Evolutionary conservation across 441 rosid genomes (phyloP), one percentile per base, ranked within the genome.

Genomic region (Pelargonium citronellum): DNA sequence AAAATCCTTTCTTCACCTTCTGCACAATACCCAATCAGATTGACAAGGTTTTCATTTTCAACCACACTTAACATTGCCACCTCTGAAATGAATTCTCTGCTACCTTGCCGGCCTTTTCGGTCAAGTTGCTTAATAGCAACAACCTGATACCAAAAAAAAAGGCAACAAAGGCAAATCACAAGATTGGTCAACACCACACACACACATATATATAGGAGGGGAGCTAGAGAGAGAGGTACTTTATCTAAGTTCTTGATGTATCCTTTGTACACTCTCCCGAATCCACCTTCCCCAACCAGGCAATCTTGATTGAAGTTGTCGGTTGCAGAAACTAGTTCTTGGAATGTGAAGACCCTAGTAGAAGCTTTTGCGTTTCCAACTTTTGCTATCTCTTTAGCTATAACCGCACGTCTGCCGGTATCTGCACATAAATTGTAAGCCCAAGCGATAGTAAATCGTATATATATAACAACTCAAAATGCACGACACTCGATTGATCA

Each of bases 121-220:
- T 85, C 85, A 51, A 85, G 82, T 67, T 77, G 75, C 81, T 85
- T 85, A 46, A 85, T 77, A 62, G 89, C 89, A 39, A 83, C 85
- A 69, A 75, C 83, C 89, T 85, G 75, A 78, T 58, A 22, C 64
- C 7, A 1, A 34, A 7, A 30, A 66, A 53, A n/a, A n/a, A n/a
- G n/a, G n/a, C 13, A 66, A 6, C 55, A 16, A 51, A 69, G 6
- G 57, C 51, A 75, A 11, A 46, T n/a, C 6, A 39, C 58, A 51
- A 27, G 66, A 43, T 46, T 69, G 55, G 47, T 24, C 16, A 10
- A 61, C 11, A 6, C n/a, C n/a, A 51, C n/a, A 47, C 1, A 22
- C 1, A 22, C 1, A 22, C 1, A 22, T 22, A 22, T 22, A 22
- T 22, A 22, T 22, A 22, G 30, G 30, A 27, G 30, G 7, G 1